Conservation (phyloP, 1,284 basidiomycete genomes). For the Ustilago bromivora region DNA sequence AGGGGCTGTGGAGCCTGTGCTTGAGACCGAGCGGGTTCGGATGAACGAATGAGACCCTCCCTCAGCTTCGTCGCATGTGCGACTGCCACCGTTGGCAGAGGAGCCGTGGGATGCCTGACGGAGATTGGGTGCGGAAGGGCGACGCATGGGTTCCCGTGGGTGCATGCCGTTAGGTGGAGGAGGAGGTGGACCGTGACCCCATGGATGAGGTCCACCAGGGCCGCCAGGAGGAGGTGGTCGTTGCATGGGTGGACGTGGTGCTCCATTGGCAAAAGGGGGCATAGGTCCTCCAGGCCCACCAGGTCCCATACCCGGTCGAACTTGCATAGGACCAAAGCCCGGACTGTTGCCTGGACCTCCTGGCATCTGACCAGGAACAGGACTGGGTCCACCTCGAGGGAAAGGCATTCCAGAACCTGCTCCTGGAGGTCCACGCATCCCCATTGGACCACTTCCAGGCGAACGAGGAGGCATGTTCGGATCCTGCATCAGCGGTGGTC, state of each 20-base stretch:
- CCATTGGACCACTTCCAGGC: conserved; percentile 15
- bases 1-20: conserved; percentile 42
- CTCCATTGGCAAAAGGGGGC: conserved; percentile 39
- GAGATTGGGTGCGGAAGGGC: conserved; percentile 60
- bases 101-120: conserved; percentile 44
- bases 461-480: conserved; percentile 48
- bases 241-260: conserved; percentile 36
- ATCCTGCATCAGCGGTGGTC: conserved; percentile 49
- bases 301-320: conserved; percentile 26
- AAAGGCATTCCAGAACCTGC: conserved; percentile 19
- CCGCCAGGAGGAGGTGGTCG: conserved; percentile 28
- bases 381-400: conserved; percentile 44
- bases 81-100: conserved; percentile 19
- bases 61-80: conserved; percentile 46
- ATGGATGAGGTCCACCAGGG: conserved; percentile 5
- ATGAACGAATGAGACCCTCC: conserved; percentile 22
- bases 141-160: conserved; percentile 33
- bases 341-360: conserved; percentile 26
- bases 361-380: conserved; percentile 37
- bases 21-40: conserved; percentile 51
- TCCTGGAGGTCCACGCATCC: conserved; percentile 20
- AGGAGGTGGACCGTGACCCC: conserved; percentile 22
- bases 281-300: conserved; percentile 29
- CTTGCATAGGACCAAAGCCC: conserved; percentile 34
- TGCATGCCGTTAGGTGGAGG: conserved; percentile 26